Evolutionary conservation across 805 yeast species (phyloP).

Genomic region (Cyberlindnera euphorbiiphila): DNA sequence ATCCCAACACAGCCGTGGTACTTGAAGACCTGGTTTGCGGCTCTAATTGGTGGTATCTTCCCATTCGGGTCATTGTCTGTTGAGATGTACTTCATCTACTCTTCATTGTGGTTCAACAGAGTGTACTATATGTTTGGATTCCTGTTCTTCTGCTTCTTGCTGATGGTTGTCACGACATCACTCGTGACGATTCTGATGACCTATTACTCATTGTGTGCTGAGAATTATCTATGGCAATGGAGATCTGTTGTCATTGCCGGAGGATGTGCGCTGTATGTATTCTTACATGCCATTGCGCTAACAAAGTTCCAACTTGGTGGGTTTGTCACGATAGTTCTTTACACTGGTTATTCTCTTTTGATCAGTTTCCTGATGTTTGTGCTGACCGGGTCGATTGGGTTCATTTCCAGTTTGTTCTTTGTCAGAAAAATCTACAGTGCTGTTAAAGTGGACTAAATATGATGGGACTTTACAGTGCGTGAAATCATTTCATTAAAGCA

Average conservation of each 20-base stretch:
- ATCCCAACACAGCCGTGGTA: slow-evolving; percentile 90
- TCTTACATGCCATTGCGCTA: slow-evolving; percentile 75
- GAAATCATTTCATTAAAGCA: too few relatives aligned
- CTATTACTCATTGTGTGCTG: slow-evolving; percentile 82
- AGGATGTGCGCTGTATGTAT: slow-evolving; percentile 81
- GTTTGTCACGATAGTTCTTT: slow-evolving; percentile 69
- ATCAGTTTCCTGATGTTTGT: slow-evolving; percentile 70
- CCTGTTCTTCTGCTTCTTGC: slow-evolving; percentile 79
- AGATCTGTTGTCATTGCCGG: slow-evolving; percentile 82
- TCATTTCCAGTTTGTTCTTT: slow-evolving; percentile 67
- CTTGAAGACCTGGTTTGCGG: slow-evolving; percentile 59
- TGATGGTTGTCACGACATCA: slow-evolving; percentile 77
- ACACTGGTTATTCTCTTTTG: slow-evolving; percentile 76
- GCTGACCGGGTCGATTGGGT: slow-evolving; percentile 86
- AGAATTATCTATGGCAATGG: slow-evolving; percentile 98
- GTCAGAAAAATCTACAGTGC: slow-evolving; percentile 76
- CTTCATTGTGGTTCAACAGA: slow-evolving; percentile 90
- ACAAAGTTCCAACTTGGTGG: slow-evolving; percentile 70
- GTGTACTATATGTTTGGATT: slow-evolving; percentile 98
- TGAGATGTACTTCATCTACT: slow-evolving; percentile 88
- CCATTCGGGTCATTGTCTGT: slow-evolving; percentile 95
- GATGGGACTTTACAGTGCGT: too few relatives aligned
- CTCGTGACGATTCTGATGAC: slow-evolving; percentile 76
- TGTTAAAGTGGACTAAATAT: slow-evolving; percentile 72
- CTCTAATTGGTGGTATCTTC: slow-evolving; percentile 81